These are phyloP conservation scores for Detonula confervacea DNA, from an alignment of 352 stramenopile species.

Conservation along the genomic window DNA sequence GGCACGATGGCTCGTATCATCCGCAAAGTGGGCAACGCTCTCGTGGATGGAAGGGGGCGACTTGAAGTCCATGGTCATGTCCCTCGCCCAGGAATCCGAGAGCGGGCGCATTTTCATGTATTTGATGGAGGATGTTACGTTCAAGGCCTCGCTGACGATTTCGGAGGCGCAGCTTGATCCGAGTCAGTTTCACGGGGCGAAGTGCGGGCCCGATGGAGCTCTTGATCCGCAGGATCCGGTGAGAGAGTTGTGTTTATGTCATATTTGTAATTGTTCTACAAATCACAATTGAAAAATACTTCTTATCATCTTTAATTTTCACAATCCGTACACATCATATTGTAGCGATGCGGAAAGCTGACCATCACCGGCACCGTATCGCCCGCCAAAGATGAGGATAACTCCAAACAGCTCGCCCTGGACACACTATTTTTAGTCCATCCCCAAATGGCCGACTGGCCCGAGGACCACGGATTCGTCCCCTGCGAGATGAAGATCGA, in stretches of 20 bases:
- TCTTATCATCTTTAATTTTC: no score
- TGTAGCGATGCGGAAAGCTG: neutral
- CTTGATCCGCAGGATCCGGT: neutral
- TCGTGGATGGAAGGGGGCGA: neutral
- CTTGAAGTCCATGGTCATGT: neutral
- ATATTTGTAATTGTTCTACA: no score
- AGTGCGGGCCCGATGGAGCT: neutral
- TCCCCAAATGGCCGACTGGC: neutral
- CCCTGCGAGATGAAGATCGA: neutral
- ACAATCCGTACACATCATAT: no score
- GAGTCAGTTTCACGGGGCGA: neutral
- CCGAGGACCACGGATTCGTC: neutral
- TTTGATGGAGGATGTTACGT: neutral
- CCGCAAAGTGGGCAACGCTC: neutral
- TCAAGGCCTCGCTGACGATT: neutral
- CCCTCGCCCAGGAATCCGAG: neutral
- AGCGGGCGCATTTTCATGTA: neutral
- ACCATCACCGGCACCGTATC: neutral
- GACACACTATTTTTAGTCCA: neutral
- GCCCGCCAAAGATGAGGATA: neutral
- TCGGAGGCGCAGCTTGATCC: neutral
- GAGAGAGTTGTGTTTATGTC: no score
- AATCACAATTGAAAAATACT: no score
- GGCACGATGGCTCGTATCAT: neutral
- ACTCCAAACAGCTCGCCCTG: neutral